phyloP scores from a whole-genome alignment of 371 early-diverging fungal species.

The Syncephalastrum sp. region DNA sequence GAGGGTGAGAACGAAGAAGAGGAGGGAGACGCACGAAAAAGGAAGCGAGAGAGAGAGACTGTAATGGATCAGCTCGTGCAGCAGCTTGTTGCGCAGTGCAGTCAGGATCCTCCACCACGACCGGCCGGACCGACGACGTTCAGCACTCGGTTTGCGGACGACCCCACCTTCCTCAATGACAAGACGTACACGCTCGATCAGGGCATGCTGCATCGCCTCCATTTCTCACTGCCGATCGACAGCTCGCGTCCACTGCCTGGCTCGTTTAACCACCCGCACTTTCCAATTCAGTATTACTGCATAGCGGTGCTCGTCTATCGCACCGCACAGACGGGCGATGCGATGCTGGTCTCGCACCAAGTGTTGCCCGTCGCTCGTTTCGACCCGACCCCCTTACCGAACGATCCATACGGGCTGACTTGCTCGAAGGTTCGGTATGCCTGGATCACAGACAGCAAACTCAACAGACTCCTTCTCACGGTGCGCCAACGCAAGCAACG shows the following conservation, averaged over 20 bases:
- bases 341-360: not conserved
- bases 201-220: constrained; percentile 7
- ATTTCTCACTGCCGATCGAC: constrained; percentile 11
- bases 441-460: constrained; percentile 8
- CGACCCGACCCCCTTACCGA: constrained; percentile 5
- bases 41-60: no score
- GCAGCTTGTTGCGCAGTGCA: no score
- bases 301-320: constrained; percentile 12
- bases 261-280: constrained; percentile 9
- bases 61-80: no score
- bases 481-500: not conserved
- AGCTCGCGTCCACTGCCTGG: constrained; percentile 12
- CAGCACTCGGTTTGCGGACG: no score
- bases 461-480: not conserved
- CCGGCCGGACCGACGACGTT: no score
- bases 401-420: not conserved
- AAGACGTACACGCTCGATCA: not conserved
- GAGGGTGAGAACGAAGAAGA: constrained; percentile 8
- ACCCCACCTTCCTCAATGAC: not conserved
- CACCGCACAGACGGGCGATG: not conserved
- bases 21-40: not conserved
- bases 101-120: no score
- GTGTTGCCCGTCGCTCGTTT: constrained; percentile 5
- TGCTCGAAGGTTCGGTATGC: not conserved
- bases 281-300: constrained; percentile 9